A percentile compares a stretch with the other conserved stretches of the same genome.
Evolutionary conservation across 768 basidiomycete species (phyloP).

Genomic region (Trichaptum fuscoviolaceum): DNA sequence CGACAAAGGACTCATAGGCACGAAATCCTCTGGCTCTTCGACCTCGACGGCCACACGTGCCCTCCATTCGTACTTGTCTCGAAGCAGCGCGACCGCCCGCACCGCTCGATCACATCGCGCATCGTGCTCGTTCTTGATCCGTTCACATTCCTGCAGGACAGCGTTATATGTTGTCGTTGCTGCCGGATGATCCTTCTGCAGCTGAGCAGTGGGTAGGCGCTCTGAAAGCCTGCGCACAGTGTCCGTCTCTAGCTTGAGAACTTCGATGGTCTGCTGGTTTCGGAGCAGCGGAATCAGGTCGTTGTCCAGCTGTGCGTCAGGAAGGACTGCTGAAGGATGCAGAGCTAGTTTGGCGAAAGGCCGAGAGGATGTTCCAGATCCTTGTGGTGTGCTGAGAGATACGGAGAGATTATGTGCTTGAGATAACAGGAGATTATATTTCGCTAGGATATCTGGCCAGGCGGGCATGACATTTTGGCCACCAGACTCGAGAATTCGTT

Average conservation of each 20-base stretch:
- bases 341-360: constrained; percentile 62
- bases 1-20: not conserved
- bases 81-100: constrained; percentile 71
- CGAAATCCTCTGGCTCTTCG: constrained; percentile 74
- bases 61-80: constrained; percentile 80
- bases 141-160: constrained; percentile 59
- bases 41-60: constrained; percentile 73
- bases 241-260: constrained; percentile 64
- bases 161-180: constrained; percentile 41
- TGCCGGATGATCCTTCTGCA: constrained; percentile 7
- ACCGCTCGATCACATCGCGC: constrained; percentile 69
- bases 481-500: constrained; percentile 56
- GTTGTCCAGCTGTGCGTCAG: constrained; percentile 65
- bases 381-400: constrained; percentile 34
- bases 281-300: constrained; percentile 70
- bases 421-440: constrained; percentile 80
- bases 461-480: constrained; percentile 60
- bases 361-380: constrained; percentile 25
- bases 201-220: constrained; percentile 39
- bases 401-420: constrained; percentile 77
- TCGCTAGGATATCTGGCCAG: constrained; percentile 83
- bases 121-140: constrained; percentile 69
- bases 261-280: constrained; percentile 76
- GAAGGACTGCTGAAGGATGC: constrained; percentile 53
- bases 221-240: constrained; percentile 66